Base-by-base conservation (phyloP, 1,139 yeast species). In the Debaryomyces coudertii region DNA sequence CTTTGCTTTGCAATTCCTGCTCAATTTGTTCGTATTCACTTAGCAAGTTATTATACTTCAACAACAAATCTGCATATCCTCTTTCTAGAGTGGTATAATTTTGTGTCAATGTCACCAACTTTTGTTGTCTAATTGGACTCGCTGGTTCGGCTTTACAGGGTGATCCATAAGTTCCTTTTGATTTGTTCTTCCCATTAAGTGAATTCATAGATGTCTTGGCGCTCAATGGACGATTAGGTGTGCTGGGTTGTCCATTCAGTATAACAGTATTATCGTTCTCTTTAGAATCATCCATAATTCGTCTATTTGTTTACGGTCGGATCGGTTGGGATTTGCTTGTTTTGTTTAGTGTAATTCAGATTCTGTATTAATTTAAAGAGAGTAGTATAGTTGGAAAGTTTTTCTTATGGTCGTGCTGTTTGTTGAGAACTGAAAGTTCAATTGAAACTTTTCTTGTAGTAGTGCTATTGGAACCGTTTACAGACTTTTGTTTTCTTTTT, bases 21-120 rank as follows among this genome's bases (percentile, higher is more conserved):
- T 65, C 67, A 15, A 65, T 48, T 34, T 61, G 60, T 20, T 49
- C 48, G 33, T 54, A 56, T n/a, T 67, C 70, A 11, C 43, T 45
- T 8, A 52, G 38, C 8, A 65, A 36, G 9, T 47, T 51, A 33
- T 58, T 61, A 44, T 59, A 57, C 36, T 53, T 53, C n/a, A 65
- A 50, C 8, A 67, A 43, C 3, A 63, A 47, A 44, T 68, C 72
- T 12, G 69, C 61, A 48, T 63, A 64, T 41, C 61, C 65, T 42
- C 68, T 53, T 46, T 68, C 70, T 16, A 61, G 48, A 16, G 41
- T 47, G 22, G 42, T 47, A 42, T 49, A 56, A 34, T 55, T 60
- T 23, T 50, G 47, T 20, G 48, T 49, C 38, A 52, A 37, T 24
- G 36, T 36, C 33, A 36, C 24, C 36, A 45, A 39, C 42, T 49